Conservation (phyloP, 73 alveolate species). For the Breviolum minutum region DNA sequence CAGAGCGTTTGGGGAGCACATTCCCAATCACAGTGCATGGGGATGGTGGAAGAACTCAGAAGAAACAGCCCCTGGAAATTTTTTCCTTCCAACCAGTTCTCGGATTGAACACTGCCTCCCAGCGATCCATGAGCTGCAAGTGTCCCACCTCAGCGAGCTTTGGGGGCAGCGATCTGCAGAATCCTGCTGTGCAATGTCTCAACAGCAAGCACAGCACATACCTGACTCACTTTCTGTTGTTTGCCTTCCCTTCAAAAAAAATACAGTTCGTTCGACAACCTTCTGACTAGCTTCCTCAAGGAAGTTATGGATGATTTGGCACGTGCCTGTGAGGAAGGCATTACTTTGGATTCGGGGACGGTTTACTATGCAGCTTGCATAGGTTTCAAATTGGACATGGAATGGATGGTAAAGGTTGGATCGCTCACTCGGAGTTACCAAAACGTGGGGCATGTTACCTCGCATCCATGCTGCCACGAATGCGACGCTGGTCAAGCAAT, state of each 20-base stretch:
- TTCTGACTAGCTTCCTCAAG: not conserved
- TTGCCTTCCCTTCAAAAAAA: not conserved
- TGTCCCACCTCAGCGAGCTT: not conserved
- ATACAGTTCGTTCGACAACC: not conserved
- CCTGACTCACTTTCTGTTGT: constrained; percentile 16
- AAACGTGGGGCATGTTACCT: not conserved
- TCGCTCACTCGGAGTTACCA: not conserved
- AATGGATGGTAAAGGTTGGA: not conserved
- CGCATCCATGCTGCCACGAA: not conserved
- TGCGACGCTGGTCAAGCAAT: not conserved
- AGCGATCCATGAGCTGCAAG: not conserved
- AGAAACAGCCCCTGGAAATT: constrained; percentile 26
- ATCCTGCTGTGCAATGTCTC: not conserved
- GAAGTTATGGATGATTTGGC: not conserved
- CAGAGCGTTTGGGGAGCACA: not conserved
- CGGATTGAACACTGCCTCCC: not conserved
- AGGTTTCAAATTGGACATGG: constrained; percentile 55
- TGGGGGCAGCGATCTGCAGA: not conserved
- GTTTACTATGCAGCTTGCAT: not conserved
- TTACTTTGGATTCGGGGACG: not conserved
- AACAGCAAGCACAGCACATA: not conserved
- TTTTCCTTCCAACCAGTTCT: not conserved
- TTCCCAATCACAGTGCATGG: constrained; percentile 35
- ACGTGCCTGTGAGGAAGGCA: not conserved
- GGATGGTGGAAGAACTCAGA: constrained; percentile 53